Conservation (phyloP, 2,329 filamentous ascomycete species). For the Fusarium ambrosium region DNA sequence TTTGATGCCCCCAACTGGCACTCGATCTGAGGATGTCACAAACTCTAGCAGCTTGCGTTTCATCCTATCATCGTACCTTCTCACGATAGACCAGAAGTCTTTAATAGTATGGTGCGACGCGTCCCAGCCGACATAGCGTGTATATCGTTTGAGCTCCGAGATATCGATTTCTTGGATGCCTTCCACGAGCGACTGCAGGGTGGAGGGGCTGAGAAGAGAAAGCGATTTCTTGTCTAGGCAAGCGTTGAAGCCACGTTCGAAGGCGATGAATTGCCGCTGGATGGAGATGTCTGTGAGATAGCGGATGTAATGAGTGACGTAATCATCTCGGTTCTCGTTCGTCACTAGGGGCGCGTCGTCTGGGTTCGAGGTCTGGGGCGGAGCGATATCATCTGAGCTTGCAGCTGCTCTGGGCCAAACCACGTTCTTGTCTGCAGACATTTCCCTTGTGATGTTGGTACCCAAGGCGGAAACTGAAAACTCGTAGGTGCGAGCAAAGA, state of each 20-base stretch:
- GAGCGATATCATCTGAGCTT: conserved; percentile 34
- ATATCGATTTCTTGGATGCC: conserved; percentile 87
- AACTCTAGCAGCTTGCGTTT: conserved; percentile 88
- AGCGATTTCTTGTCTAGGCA: conserved; percentile 81
- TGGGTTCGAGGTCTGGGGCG: conserved; percentile 49
- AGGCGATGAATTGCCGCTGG: conserved; percentile 81
- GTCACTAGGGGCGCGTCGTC: conserved; percentile 81
- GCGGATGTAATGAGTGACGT: conserved; percentile 85
- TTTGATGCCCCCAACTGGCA: conserved; percentile 87
- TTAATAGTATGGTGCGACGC: conserved; percentile 76
- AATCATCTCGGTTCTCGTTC: conserved; percentile 81
- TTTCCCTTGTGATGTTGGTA: conserved; percentile 69
- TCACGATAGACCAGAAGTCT: conserved; percentile 88
- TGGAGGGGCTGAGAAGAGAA: conserved; percentile 76
- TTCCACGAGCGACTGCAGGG: conserved; percentile 85
- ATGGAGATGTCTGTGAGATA: conserved; percentile 87
- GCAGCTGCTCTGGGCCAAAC: conserved; percentile 68
- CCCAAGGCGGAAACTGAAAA: conserved; percentile 77
- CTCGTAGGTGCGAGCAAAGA: conserved; percentile 88
- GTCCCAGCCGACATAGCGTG: conserved; percentile 87
- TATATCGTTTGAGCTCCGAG: conserved; percentile 75
- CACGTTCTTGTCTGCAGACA: conserved; percentile 57
- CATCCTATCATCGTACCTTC: conserved; percentile 75
- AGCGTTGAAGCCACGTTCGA: conserved; percentile 82
- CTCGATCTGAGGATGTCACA: conserved; percentile 90